Conservation (phyloP, 192 early-diverging fungal species). For the Backusella tuberculispora region DNA sequence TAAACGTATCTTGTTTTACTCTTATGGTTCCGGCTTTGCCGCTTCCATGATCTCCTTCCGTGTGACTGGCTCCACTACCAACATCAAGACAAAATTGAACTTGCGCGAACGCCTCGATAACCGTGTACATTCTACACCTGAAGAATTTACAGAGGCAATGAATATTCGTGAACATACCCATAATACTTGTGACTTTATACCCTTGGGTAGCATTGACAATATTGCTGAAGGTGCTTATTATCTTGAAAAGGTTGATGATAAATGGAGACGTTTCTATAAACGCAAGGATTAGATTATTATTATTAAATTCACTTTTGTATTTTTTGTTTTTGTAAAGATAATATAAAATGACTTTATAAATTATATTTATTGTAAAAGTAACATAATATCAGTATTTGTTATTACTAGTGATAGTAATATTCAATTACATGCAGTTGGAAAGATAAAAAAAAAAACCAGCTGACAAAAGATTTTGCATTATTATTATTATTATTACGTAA, state of each 20-base stretch:
- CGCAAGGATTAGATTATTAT: slow-evolving; percentile 45
- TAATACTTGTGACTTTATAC: slow-evolving; percentile 79
- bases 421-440: no score
- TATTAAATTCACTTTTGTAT: no score
- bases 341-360: no score
- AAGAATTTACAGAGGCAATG: slow-evolving; percentile 80
- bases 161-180: slow-evolving; percentile 85
- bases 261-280: slow-evolving; percentile 88
- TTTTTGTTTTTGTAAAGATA: no score
- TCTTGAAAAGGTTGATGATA: slow-evolving; percentile 85
- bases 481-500: no score
- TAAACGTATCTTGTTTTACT: slow-evolving; percentile 90
- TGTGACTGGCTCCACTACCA: slow-evolving; percentile 64
- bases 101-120: slow-evolving; percentile 70
- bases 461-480: no score
- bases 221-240: slow-evolving; percentile 82
- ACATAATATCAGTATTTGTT: no score
- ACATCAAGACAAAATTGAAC: slow-evolving; percentile 66
- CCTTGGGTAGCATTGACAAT: slow-evolving; percentile 65
- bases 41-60: slow-evolving; percentile 92
- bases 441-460: no score
- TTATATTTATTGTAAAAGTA: no score
- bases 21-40: slow-evolving; percentile 96
- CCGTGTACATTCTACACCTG: slow-evolving; percentile 77
- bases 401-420: no score